Evolutionary conservation across 148 eudicot species (phyloP).

Genomic region (Vaccinium darrowii): DNA sequence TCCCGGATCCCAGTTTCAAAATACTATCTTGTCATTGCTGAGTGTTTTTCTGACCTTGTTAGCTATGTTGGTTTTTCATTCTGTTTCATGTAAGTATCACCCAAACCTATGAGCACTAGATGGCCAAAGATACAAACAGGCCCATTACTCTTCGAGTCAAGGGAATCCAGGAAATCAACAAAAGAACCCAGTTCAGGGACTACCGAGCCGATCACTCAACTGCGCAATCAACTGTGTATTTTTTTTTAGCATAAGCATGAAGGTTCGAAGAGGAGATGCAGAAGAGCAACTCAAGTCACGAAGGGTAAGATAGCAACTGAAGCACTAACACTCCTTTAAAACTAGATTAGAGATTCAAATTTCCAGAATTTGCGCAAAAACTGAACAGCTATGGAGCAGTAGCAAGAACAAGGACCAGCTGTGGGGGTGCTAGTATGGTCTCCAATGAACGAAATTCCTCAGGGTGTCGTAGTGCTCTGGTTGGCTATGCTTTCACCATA

Average conservation of each 20-base stretch:
- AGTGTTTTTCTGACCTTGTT: neutral
- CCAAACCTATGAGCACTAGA: neutral
- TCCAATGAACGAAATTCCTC: neutral
- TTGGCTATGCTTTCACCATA: too few relatives aligned
- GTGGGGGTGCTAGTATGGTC: neutral
- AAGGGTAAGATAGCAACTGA: neutral
- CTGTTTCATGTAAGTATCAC: neutral
- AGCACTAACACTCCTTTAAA: neutral
- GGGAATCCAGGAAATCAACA: neutral
- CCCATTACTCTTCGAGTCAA: neutral
- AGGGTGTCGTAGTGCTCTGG: too few relatives aligned
- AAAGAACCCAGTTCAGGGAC: neutral
- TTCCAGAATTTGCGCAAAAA: neutral
- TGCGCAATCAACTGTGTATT: neutral
- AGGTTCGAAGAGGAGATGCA: neutral
- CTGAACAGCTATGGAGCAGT: neutral
- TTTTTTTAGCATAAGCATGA: neutral
- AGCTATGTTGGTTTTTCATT: neutral
- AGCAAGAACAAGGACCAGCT: neutral
- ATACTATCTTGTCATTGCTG: neutral
- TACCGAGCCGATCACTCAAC: neutral
- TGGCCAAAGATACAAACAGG: neutral
- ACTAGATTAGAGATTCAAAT: neutral
- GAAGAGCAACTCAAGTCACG: neutral
- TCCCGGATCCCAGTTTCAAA: neutral